phyloP scores from a whole-genome alignment of 1,284 basidiomycete species.

The Inonotus obliquus region DNA sequence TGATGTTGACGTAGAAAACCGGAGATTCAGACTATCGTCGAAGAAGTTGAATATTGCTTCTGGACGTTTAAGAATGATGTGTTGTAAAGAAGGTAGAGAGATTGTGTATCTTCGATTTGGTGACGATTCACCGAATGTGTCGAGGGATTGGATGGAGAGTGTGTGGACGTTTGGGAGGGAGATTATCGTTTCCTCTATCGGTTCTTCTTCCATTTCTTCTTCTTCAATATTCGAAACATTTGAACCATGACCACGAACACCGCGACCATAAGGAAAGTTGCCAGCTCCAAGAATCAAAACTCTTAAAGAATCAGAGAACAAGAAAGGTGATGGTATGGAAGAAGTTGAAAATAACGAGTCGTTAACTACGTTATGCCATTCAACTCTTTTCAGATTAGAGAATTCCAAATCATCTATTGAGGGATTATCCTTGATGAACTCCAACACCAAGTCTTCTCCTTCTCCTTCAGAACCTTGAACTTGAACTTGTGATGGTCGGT shows the following conservation, averaged over 20 bases:
- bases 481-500: neutral
- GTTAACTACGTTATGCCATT: conserved; percentile 3
- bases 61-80: conserved; percentile 1
- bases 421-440: neutral
- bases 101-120: neutral
- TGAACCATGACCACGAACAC: neutral
- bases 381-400: neutral
- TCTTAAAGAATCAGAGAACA: conserved; percentile 1
- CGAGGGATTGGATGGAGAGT: neutral
- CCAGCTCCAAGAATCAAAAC: conserved; percentile 5
- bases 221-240: no score
- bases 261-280: neutral
- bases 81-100: conserved; percentile 5
- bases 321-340: neutral
- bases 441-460: no score
- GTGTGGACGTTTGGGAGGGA: conserved; percentile 14
- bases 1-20: no score
- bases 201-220: neutral
- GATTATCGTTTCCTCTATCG: neutral
- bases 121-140: neutral
- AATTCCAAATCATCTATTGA: neutral
- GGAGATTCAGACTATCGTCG: neutral
- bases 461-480: neutral
- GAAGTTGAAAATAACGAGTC: neutral
- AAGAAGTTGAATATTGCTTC: conserved; percentile 8